Evolutionary conservation across 2,329 filamentous ascomycete species (phyloP).

Genomic region (Penicillium italicum): DNA sequence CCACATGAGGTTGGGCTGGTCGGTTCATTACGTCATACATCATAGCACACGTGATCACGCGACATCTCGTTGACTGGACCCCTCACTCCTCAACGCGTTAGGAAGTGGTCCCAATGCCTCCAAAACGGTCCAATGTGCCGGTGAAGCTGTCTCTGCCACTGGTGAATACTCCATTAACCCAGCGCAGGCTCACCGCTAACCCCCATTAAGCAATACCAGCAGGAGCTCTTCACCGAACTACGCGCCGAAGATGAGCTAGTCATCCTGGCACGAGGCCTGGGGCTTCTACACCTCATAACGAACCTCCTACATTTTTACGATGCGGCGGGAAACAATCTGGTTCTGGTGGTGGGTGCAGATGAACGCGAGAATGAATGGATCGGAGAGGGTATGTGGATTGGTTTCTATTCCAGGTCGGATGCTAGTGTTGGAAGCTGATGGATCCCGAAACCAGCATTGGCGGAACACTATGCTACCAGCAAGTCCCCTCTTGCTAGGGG

Average conservation of each 20-base stretch:
- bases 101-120: conserved; percentile 39
- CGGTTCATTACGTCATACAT: conserved; percentile 17
- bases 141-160: conserved; percentile 63
- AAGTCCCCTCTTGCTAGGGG: conserved; percentile 76
- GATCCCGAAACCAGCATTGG: conserved; percentile 56
- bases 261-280: conserved; percentile 84
- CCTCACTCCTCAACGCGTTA: conserved; percentile 18
- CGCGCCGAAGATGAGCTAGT: conserved; percentile 90
- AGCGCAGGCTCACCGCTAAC: conserved; percentile 12
- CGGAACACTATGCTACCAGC: conserved; percentile 91
- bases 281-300: conserved; percentile 86
- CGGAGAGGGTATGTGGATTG: conserved; percentile 60
- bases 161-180: conserved; percentile 35
- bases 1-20: too few relatives aligned
- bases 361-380: conserved; percentile 96
- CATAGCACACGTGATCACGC: conserved; percentile 13
- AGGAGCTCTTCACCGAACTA: conserved; percentile 88
- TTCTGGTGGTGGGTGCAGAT: conserved; percentile 83
- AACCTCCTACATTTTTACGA: conserved; percentile 97
- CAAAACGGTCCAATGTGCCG: conserved; percentile 44
- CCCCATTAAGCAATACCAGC: conserved; percentile 69
- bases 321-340: conserved; percentile 87
- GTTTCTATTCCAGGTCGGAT: neutral
- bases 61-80: conserved; percentile 1
- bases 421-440: conserved; percentile 11